Evolutionary conservation across 2,329 filamentous ascomycete species (phyloP).

Genomic region (Neopestalotiopsis sp.): DNA sequence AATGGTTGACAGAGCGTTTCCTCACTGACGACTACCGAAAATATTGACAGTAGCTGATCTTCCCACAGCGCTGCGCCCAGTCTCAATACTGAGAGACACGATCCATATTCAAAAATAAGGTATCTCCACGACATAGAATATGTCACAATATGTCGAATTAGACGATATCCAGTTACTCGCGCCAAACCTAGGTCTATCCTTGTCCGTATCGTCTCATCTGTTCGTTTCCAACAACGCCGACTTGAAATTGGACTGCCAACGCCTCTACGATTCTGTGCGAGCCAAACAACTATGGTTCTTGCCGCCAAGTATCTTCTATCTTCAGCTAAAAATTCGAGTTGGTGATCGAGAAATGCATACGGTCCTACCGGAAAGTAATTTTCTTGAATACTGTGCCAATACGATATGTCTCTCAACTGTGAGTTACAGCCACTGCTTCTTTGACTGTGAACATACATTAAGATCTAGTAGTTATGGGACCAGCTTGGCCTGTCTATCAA

Average conservation of each 20-base stretch:
- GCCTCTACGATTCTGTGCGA: slow-evolving; percentile 10
- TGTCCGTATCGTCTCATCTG: slow-evolving; percentile 17
- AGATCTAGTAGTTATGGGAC: slow-evolving; percentile 33
- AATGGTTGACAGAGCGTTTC: too few relatives aligned
- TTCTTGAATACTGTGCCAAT: slow-evolving; percentile 19
- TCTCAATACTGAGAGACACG: neutral
- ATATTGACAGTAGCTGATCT: too few relatives aligned
- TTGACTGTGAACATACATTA: slow-evolving; percentile 16
- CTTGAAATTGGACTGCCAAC: neutral
- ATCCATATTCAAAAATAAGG: neutral
- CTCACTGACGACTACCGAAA: too few relatives aligned
- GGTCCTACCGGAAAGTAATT: neutral
- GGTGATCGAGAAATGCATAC: neutral
- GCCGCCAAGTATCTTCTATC: slow-evolving; percentile 14
- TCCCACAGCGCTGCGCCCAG: neutral
- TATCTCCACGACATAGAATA: neutral
- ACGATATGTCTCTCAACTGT: slow-evolving; percentile 14
- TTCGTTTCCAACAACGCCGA: slow-evolving; percentile 12
- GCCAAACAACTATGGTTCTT: slow-evolving; percentile 16
- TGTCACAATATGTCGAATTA: slow-evolving; percentile 17
- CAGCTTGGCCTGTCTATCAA: slow-evolving; percentile 32
- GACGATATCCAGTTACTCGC: slow-evolving; percentile 14
- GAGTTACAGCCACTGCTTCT: neutral
- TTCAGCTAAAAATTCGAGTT: slow-evolving; percentile 17
- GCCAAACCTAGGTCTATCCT: neutral